phyloP scores from a whole-genome alignment of 768 basidiomycete species.

The Lactarius psammicola region DNA sequence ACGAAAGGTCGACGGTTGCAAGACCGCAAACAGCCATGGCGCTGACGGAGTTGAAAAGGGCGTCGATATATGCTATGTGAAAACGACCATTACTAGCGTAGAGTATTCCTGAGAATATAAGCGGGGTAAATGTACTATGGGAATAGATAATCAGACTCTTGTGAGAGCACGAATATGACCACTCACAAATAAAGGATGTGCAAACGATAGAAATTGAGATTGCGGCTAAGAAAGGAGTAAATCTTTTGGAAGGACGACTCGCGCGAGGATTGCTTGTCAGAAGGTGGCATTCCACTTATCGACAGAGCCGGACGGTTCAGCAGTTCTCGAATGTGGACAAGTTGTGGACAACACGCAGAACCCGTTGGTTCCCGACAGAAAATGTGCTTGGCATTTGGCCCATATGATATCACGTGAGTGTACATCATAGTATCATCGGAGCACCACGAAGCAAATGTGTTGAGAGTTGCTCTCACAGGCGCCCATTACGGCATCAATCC shows the following conservation, averaged over 20 bases:
- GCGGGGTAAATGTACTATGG: slow-evolving; percentile 68
- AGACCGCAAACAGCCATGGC: slow-evolving; percentile 80
- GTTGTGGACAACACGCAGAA: not conserved
- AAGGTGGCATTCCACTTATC: slow-evolving; percentile 8
- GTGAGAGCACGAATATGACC: not conserved
- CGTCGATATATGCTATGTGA: slow-evolving; percentile 72
- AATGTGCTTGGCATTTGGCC: not conserved
- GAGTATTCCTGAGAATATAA: slow-evolving; percentile 76
- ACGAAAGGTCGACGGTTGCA: slow-evolving; percentile 64
- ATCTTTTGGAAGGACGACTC: not conserved
- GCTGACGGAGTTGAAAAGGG: slow-evolving; percentile 73
- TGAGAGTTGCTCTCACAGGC: too few relatives aligned
- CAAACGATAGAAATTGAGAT: slow-evolving; percentile 50
- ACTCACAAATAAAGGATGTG: slow-evolving; percentile 46
- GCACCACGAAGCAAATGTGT: too few relatives aligned
- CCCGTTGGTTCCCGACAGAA: not conserved
- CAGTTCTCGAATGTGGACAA: too few relatives aligned
- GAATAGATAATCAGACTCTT: slow-evolving; percentile 11
- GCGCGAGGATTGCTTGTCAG: not conserved
- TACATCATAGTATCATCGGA: too few relatives aligned
- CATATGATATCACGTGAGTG: not conserved
- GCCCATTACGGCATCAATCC: not conserved
- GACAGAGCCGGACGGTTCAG: not conserved
- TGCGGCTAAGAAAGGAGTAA: slow-evolving; percentile 23
- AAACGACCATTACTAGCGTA: slow-evolving; percentile 78